Base-by-base conservation (phyloP, 768 basidiomycete genomes). In the Pilatotrama ljubarskyi region DNA sequence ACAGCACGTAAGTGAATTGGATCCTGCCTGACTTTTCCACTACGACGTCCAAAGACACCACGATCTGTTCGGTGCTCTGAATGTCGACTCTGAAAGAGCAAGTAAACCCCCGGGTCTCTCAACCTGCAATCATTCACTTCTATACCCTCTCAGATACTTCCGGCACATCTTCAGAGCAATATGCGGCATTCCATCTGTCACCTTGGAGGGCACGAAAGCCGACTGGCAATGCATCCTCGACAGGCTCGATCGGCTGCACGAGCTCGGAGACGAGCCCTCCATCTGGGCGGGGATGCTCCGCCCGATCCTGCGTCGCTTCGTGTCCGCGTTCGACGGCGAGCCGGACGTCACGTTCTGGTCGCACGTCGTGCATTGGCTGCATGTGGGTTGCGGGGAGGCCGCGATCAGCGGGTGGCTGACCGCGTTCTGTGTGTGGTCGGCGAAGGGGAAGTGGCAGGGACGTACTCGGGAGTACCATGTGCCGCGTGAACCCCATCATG, bases 11-110 rank as follows among this genome's bases (percentile, higher is more conserved):
- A 2, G 64, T 64, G n/a, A 64, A 67, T 10, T 72, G 70, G 69
- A 68, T 72, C 38, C 46, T 71, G 24, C 72, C 74, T 1, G 49
- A 63, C 18, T 74, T 73, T 59, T 63, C 73, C 2, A 74, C 73
- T 2, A 73, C 73, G 1, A 73, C 72, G 0, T 20, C 32, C 35
- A 67, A 57, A 25, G 74, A 75, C 38, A 63, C 48, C 10, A 65
- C 66, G 3, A 63, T 73, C 25, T 66, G 59, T 44, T 66, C 72
- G 10, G 60, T 73, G 14, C 41, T 70, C 11, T 67, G 72, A 66
- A 71, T 75, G 71, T 57, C 67, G 13, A 68, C 70, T 0, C 47
- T 73, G 24, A 70, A 69, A 38, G 41, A 35, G 53, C 59, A 32
- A 24, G 57, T 55, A 4, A 7, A 2, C 3, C 11, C 9, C 11